phyloP scores from a whole-genome alignment of 2,329 filamentous ascomycete species.

The Rosellinia necatrix region DNA sequence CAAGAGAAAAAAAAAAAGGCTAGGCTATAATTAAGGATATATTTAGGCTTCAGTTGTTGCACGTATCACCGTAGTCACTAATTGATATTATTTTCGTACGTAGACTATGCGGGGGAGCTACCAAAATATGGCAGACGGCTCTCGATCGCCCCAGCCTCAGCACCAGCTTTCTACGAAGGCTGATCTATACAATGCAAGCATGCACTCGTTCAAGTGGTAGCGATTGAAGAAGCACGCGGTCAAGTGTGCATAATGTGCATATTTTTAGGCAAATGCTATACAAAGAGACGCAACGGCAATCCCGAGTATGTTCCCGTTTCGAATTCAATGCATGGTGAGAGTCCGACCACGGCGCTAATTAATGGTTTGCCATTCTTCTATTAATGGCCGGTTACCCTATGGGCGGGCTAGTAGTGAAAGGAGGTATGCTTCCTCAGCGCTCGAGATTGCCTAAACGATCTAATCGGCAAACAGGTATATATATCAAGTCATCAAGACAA shows the following conservation, averaged over 20 bases:
- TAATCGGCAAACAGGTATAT: conserved; percentile 1
- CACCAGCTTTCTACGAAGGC: conserved; percentile 45
- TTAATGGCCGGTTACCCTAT: conserved; percentile 12
- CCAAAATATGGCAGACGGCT: conserved; percentile 47
- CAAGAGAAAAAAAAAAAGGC: too few relatives aligned
- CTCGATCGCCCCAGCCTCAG: conserved; percentile 46
- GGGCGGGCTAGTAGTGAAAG: conserved; percentile 14
- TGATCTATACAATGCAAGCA: conserved; percentile 35
- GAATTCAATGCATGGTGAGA: not conserved
- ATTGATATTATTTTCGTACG: conserved; percentile 50
- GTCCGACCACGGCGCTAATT: not conserved
- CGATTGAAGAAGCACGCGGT: conserved; percentile 32
- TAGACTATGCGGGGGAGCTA: conserved; percentile 47
- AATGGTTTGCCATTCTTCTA: not conserved
- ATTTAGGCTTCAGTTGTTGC: conserved; percentile 36
- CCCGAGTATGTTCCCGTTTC: not conserved
- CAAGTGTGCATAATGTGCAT: conserved; percentile 34
- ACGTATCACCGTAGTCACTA: conserved; percentile 37
- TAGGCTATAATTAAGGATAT: too few relatives aligned
- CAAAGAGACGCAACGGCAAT: conserved; percentile 35
- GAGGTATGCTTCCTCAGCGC: not conserved
- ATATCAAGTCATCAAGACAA: conserved; percentile 11
- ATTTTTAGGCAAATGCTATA: conserved; percentile 41
- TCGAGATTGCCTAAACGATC: not conserved
- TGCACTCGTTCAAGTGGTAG: conserved; percentile 40